Evolutionary conservation across 2,329 filamentous ascomycete genomes (phyloP), one percentile per base, ranked within the genome.

Genomic region (Aspergillus piperis): DNA sequence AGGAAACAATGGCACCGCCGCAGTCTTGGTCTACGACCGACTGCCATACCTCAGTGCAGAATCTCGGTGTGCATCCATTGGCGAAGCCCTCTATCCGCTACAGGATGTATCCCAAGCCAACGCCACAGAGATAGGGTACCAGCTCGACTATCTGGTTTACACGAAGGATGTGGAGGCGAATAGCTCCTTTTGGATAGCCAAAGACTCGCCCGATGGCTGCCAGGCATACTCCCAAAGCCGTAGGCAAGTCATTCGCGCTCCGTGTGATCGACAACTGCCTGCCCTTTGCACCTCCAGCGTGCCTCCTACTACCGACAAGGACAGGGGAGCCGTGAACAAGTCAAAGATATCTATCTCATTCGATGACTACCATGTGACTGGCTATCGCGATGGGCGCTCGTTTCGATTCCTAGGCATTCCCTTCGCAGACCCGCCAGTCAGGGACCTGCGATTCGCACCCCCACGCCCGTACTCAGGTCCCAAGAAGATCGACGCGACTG

Each of bases 381-480:
- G 69, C 23, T 71, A 68, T 54, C 69, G 69, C 3, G 68, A 71
- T 59, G 67, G 65, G 8, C 68, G 68, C n/a, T 70, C 69, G 17
- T 71, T 70, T 58, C 68, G 67, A 2, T 83, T 83, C 64, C 68
- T 79, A 0, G 80, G 81, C 0, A 73, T 83, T 2, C 81, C 81
- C 0, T 83, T 82, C 54, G 81, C 79, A 1, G 66, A 79, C 3
- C 77, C 81, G 3, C 81, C 82, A 2, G 75, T 73, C 1, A 77
- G 77, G 0, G 71, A 81, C 11, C 68, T 74, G 30, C 76, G 81
- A 2, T 81, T 83, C 54, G 73, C 74, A 1, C 75, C 73, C 3
- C 72, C 78, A 1, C 70, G 68, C 32, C 60, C 67, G 5, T 71
- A 71, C 44, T 65, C 66, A 3, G 68, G 67, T 5, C 59, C 60